A percentile compares a stretch with the other conserved stretches of the same genome.
These are phyloP conservation scores for Pseudozyma hubeiensis DNA, from an alignment of 1,284 basidiomycete genomes.

Conservation along the genomic window DNA sequence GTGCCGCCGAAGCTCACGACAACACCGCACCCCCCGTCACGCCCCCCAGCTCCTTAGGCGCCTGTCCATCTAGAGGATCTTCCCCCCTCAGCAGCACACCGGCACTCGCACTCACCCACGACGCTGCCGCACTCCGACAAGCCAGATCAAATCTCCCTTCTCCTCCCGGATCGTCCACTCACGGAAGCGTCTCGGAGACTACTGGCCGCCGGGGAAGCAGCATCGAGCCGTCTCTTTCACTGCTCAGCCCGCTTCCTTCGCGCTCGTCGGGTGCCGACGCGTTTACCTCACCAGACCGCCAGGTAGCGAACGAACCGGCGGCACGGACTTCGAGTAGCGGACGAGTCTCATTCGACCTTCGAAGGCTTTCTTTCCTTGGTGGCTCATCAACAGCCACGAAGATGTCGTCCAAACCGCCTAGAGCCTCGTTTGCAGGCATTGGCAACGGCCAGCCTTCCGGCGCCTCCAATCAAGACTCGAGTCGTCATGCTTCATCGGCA, in stretches of 20 bases:
- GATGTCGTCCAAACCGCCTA: constrained; percentile 14
- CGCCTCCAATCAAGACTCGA: constrained; percentile 5
- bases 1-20: constrained; percentile 1
- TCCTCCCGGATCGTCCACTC: constrained; percentile 22
- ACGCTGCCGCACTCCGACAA: not conserved
- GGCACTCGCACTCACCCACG: not conserved
- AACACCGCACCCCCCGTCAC: constrained; percentile 12
- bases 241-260: not conserved
- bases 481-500: constrained; percentile 15
- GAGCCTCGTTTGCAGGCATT: constrained; percentile 20
- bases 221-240: constrained; percentile 9
- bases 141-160: constrained; percentile 2
- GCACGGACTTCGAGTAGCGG: constrained; percentile 3
- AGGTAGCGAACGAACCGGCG: constrained; percentile 1
- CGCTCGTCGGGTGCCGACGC: constrained; percentile 5
- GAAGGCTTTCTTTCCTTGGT: constrained; percentile 17
- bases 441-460: constrained; percentile 18
- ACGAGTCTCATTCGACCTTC: constrained; percentile 36
- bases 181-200: constrained; percentile 12
- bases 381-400: constrained; percentile 14
- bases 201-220: constrained; percentile 31
- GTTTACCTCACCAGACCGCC: not conserved
- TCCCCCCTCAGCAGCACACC: constrained; percentile 17
- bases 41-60: constrained; percentile 24
- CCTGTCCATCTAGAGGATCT: constrained; percentile 18